phyloP scores from a whole-genome alignment of 169 alveolate genomes.

The Plasmodium yoelii region DNA sequence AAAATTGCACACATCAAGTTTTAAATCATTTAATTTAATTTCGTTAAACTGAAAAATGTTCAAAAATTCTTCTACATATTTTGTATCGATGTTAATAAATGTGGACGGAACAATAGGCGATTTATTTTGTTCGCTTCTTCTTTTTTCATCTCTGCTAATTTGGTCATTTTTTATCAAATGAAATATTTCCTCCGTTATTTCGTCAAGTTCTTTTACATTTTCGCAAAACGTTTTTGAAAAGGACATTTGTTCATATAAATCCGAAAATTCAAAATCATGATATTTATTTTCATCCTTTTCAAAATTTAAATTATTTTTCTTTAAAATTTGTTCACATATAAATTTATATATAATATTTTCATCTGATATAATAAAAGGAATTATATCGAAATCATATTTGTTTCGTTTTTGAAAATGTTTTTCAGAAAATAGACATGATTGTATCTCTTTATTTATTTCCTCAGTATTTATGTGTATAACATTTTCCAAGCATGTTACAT shows the following conservation, averaged over 20 bases:
- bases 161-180: background rate
- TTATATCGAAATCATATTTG: background rate
- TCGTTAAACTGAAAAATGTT: constrained; percentile 34
- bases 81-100: constrained; percentile 6
- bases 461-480: constrained; percentile 8
- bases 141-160: background rate
- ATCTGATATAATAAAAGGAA: constrained; percentile 21
- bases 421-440: background rate
- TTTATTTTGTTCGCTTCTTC: too few species aligned
- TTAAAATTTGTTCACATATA: constrained; percentile 19
- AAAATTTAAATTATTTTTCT: constrained; percentile 11
- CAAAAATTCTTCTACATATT: constrained; percentile 23
- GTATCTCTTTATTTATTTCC: background rate
- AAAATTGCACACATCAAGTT: constrained; percentile 26
- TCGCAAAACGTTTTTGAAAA: constrained; percentile 22
- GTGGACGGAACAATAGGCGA: background rate
- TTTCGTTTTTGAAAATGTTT: background rate
- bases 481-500: background rate
- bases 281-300: constrained; percentile 6
- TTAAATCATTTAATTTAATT: constrained; percentile 13
- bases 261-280: background rate
- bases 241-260: constrained; percentile 42
- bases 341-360: constrained; percentile 38
- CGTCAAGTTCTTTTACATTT: constrained; percentile 1
- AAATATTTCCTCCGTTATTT: constrained; percentile 18